Conservation (phyloP, 2,329 filamentous ascomycete species). For the Achaetomium macrosporum region DNA sequence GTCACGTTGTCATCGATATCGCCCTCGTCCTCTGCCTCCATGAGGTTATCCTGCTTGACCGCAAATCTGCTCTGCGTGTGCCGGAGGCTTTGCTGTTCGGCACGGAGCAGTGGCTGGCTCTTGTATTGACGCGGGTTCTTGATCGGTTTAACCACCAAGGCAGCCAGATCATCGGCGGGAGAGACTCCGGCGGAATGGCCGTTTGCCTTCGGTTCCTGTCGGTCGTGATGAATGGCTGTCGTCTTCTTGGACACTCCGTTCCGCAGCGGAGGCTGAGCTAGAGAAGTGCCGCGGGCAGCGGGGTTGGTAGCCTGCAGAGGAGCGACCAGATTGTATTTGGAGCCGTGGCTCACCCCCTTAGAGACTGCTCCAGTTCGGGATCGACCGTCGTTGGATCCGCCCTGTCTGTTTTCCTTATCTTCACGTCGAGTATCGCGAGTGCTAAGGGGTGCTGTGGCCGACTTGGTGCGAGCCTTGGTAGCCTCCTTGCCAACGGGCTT, state of each 20-base stretch:
- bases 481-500: slow-evolving; percentile 35
- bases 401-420: slow-evolving; percentile 41
- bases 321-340: slow-evolving; percentile 6
- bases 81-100: slow-evolving; percentile 36
- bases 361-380: slow-evolving; percentile 1
- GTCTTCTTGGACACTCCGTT: slow-evolving; percentile 25
- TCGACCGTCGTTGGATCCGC: slow-evolving; percentile 2
- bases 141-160: slow-evolving; percentile 19
- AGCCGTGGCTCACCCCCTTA: slow-evolving; percentile 4
- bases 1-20: slow-evolving; percentile 32
- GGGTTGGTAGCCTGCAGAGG: slow-evolving; percentile 5
- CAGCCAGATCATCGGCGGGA: slow-evolving; percentile 17
- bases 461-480: slow-evolving; percentile 30
- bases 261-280: slow-evolving; percentile 19
- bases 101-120: slow-evolving; percentile 48
- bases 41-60: slow-evolving; percentile 16
- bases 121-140: slow-evolving; percentile 43
- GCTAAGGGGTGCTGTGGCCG: slow-evolving; percentile 23
- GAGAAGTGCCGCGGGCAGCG: slow-evolving; percentile 9
- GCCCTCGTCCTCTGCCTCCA: slow-evolving; percentile 30
- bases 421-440: slow-evolving; percentile 24
- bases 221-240: slow-evolving; percentile 26
- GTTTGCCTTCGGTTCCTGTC: slow-evolving; percentile 11
- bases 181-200: slow-evolving; percentile 8
- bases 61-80: slow-evolving; percentile 41